Conservation (phyloP, 2,329 filamentous ascomycete genomes). For the Trichophyton verrucosum region DNA sequence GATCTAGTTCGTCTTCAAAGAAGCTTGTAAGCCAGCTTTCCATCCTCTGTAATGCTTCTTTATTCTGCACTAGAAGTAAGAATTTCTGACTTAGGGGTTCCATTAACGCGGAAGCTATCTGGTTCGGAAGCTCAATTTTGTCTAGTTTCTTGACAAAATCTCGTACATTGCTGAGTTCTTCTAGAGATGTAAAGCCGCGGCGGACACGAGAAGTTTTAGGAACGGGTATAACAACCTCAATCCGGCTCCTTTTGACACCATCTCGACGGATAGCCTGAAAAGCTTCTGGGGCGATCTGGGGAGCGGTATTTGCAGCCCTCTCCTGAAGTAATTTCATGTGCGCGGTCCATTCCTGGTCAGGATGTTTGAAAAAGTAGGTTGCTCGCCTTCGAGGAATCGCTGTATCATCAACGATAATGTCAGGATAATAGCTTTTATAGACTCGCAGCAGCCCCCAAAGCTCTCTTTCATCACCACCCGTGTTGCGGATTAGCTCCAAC, state of each 20-base stretch:
- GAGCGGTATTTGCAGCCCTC: slow-evolving; percentile 21
- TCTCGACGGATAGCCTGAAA: slow-evolving; percentile 53
- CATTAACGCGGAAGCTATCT: slow-evolving; percentile 62
- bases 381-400: slow-evolving; percentile 30
- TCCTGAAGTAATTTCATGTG: slow-evolving; percentile 57
- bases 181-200: slow-evolving; percentile 47
- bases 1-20: slow-evolving; percentile 27
- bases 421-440: slow-evolving; percentile 86
- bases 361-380: slow-evolving; percentile 43
- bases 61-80: slow-evolving; percentile 52
- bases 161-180: slow-evolving; percentile 62
- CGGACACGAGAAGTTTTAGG: slow-evolving; percentile 64
- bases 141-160: slow-evolving; percentile 62
- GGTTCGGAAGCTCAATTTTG: slow-evolving; percentile 67
- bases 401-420: slow-evolving; percentile 65
- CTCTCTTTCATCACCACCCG: slow-evolving; percentile 56
- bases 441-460: slow-evolving; percentile 63
- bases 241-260: slow-evolving; percentile 38
- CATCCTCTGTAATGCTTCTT: slow-evolving; percentile 31
- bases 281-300: slow-evolving; percentile 34
- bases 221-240: slow-evolving; percentile 46
- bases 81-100: slow-evolving; percentile 69
- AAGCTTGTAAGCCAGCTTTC: slow-evolving; percentile 31
- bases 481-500: slow-evolving; percentile 37
- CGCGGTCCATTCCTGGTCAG: slow-evolving; percentile 62